Evolutionary conservation across 1,284 basidiomycete genomes (phyloP).

Genomic region (Tausonia pullulans): DNA sequence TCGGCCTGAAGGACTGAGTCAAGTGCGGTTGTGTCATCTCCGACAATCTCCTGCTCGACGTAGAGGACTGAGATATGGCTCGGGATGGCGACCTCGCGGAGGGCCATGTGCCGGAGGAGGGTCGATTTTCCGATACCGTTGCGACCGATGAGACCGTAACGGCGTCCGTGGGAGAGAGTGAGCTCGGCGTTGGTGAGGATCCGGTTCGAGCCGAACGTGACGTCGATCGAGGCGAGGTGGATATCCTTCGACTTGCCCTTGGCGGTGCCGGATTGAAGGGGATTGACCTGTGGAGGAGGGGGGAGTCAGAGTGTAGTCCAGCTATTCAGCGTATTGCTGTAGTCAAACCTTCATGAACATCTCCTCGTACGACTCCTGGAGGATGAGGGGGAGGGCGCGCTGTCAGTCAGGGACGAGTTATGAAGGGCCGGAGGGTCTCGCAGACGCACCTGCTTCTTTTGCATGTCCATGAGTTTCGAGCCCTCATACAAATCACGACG

Average conservation of each 20-base stretch:
- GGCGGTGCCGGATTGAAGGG: slow-evolving; percentile 67
- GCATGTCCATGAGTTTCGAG: slow-evolving; percentile 84
- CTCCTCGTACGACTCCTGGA: slow-evolving; percentile 88
- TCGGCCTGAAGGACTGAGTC: slow-evolving; percentile 93
- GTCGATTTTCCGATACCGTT: slow-evolving; percentile 96
- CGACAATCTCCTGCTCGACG: slow-evolving; percentile 95
- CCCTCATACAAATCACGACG: slow-evolving; percentile 86
- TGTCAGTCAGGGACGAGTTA: neutral
- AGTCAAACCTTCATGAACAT: slow-evolving; percentile 79
- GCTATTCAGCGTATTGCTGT: too few species aligned
- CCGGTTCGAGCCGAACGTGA: slow-evolving; percentile 84
- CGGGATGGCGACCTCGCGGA: slow-evolving; percentile 88
- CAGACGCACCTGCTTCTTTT: slow-evolving; percentile 64
- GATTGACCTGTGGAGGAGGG: slow-evolving; percentile 61
- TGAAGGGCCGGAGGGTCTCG: neutral
- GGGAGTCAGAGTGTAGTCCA: neutral
- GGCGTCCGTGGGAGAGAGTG: slow-evolving; percentile 76
- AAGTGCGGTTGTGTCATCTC: slow-evolving; percentile 84
- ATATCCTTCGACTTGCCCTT: slow-evolving; percentile 96
- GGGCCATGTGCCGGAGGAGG: slow-evolving; percentile 85
- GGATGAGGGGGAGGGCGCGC: neutral
- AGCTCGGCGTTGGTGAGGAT: slow-evolving; percentile 78
- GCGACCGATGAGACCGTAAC: slow-evolving; percentile 59
- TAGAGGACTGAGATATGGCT: slow-evolving; percentile 88
- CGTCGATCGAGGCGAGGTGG: slow-evolving; percentile 89